Evolutionary conservation across 1,139 yeast genomes (phyloP), one percentile per base, ranked within the genome.

Genomic region (Taphrina flavorubra): DNA sequence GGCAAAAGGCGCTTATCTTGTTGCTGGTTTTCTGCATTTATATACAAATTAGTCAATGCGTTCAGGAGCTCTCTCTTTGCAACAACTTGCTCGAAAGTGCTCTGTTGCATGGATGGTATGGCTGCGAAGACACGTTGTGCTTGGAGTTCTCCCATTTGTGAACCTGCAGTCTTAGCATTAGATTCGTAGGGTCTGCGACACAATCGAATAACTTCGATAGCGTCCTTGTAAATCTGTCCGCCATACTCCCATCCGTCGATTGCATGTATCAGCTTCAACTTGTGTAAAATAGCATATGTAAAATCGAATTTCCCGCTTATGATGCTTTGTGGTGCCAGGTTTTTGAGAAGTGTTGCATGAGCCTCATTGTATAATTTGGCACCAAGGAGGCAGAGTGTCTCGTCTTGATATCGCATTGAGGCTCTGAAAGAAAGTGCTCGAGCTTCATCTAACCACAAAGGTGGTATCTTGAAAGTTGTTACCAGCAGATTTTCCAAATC

Each of bases 321-420:
- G 40, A 87, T 83, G 37, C 86, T 82, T 58, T 77, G 74, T 11
- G 98, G 97, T 0, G 94, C 97, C 51, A 92, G 87, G 16, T 81
- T 77, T 2, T 79, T 75, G 2, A 86, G 75, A 4, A 90, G 79
- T 0, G 85, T 80, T 0, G 78, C 77, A 74, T 90, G 96, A 0
- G 97, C 97, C 58, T 85, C 86, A 0, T 79, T 81, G 81, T 85
- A 85, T 63, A 83, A 77, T 16, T 79, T 80, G 0, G 96, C 96
- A n/a, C 80, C 81, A 1, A 90, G 77, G 62, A 89, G 82, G 31
- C 87, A 85, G 62, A 82, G 80, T 1, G 87, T 85, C 72, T 91
- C 92, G 10, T 82, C 81, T 79, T 87, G 81, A 72, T 80, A 82
- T 66, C 88, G 84, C 1, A 83, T 84, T n/a, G 73, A 68, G 64